These are phyloP conservation scores for Dryas octopetala DNA, from an alignment of 306 rosid species.

Conservation along the genomic window DNA sequence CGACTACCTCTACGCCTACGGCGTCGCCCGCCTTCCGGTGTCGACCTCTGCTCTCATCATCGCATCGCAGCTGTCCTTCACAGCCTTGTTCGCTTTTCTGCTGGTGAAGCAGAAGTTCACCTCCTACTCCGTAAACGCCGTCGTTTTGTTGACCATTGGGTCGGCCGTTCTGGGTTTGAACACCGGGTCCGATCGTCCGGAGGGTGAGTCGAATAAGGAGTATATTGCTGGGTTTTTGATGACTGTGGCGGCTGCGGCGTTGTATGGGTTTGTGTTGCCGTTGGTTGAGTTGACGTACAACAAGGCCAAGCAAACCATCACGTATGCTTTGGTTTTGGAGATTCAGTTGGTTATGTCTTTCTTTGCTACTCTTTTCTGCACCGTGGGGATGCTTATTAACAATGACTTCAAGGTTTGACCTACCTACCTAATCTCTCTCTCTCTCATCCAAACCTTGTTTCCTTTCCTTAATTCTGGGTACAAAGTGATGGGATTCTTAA, in stretches of 20 bases:
- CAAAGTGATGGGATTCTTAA: too few species aligned
- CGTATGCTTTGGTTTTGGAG: constrained; percentile 77
- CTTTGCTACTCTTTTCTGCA: constrained; percentile 66
- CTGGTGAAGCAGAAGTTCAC: constrained; percentile 67
- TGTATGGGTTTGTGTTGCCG: constrained; percentile 79
- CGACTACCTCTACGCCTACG: constrained; percentile 66
- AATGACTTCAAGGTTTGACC: constrained; percentile 68
- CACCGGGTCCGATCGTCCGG: constrained; percentile 58
- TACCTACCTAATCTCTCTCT: too few species aligned
- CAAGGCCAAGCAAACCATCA: constrained; percentile 53
- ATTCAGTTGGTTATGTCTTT: constrained; percentile 66
- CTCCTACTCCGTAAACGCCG: constrained; percentile 54
- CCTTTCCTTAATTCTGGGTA: too few species aligned
- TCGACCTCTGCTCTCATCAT: constrained; percentile 64
- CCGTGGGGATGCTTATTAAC: constrained; percentile 70
- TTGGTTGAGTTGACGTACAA: constrained; percentile 61
- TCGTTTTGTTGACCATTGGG: constrained; percentile 60
- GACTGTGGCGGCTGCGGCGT: constrained; percentile 64
- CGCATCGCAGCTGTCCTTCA: constrained; percentile 71
- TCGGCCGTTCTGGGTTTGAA: constrained; percentile 65
- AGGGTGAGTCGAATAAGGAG: constrained; percentile 54
- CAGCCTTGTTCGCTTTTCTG: constrained; percentile 55
- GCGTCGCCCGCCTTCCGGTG: constrained; percentile 60
- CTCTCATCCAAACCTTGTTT: too few species aligned
- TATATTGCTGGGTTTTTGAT: constrained; percentile 60